These are phyloP conservation scores for Coccomyxa subellipsoidea DNA, from an alignment of 163 green algal species.

Conservation along the genomic window DNA sequence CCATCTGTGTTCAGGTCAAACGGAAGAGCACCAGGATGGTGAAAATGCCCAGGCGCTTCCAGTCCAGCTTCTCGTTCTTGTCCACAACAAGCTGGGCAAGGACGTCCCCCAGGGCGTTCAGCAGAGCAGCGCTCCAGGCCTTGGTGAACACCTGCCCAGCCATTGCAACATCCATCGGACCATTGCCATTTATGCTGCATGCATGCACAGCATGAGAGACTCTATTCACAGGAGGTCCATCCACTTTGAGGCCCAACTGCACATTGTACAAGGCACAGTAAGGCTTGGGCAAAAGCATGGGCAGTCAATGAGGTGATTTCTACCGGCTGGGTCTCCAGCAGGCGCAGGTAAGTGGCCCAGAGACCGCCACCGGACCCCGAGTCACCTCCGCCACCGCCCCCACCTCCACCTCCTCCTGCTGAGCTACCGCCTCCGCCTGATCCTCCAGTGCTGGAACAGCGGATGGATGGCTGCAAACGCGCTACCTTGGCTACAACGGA, in stretches of 20 bases:
- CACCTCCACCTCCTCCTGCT: constrained; percentile 19
- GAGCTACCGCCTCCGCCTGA: constrained; percentile 28
- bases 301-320: no score
- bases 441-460: not conserved
- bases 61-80: constrained; percentile 48
- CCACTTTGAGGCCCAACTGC: no score
- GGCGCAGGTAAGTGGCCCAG: constrained; percentile 59
- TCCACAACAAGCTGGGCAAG: constrained; percentile 74
- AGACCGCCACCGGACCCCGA: constrained; percentile 19
- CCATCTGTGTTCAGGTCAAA: not conserved
- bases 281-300: no score
- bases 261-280: no score
- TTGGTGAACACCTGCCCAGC: constrained; percentile 63
- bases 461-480: not conserved
- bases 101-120: constrained; percentile 78
- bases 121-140: constrained; percentile 64
- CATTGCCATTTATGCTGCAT: not conserved
- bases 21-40: constrained; percentile 47
- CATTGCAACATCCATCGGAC: not conserved
- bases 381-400: constrained; percentile 20
- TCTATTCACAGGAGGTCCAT: no score
- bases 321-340: constrained; percentile 47
- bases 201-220: no score
- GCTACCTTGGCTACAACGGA: not conserved
- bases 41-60: constrained; percentile 68